These are phyloP conservation scores for Backusella tuberculispora DNA, from an alignment of 192 early-diverging fungal species.

Conservation along the genomic window DNA sequence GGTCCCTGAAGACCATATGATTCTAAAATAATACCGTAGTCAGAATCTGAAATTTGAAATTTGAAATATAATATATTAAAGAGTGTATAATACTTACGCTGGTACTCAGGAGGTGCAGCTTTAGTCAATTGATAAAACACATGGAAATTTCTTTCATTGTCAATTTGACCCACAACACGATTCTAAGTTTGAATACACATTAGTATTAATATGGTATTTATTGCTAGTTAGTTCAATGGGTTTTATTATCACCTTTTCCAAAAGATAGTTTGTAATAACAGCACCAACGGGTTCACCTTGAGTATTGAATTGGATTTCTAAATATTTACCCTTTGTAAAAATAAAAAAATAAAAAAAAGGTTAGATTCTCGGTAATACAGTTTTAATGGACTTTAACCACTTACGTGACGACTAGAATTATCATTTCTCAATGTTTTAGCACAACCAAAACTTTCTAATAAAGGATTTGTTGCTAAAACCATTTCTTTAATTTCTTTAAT, in stretches of 20 bases:
- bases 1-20: conserved; percentile 75
- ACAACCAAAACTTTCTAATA: conserved; percentile 98
- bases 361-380: conserved; percentile 2
- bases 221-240: not conserved
- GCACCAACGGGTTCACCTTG: conserved; percentile 95
- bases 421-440: conserved; percentile 99
- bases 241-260: conserved; percentile 78
- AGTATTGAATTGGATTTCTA: conserved; percentile 96
- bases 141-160: conserved; percentile 97
- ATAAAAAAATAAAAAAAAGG: not conserved
- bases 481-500: conserved; percentile 97
- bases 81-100: conserved; percentile 47
- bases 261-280: conserved; percentile 95
- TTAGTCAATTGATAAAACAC: conserved; percentile 93
- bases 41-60: not conserved
- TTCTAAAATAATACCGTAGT: conserved; percentile 36
- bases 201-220: conserved; percentile 4
- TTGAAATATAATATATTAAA: not conserved
- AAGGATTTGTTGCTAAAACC: conserved; percentile 98
- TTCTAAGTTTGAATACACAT: conserved; percentile 51
- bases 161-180: conserved; percentile 92
- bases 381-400: conserved; percentile 13
- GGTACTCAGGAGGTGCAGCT: conserved; percentile 73
- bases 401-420: conserved; percentile 95
- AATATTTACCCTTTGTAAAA: conserved; percentile 87